Percentiles rank a stretch among this genome's conserved stretches.
Evolutionary conservation across 2,329 filamentous ascomycete genomes (phyloP).

Genomic region (Fusarium sp.): DNA sequence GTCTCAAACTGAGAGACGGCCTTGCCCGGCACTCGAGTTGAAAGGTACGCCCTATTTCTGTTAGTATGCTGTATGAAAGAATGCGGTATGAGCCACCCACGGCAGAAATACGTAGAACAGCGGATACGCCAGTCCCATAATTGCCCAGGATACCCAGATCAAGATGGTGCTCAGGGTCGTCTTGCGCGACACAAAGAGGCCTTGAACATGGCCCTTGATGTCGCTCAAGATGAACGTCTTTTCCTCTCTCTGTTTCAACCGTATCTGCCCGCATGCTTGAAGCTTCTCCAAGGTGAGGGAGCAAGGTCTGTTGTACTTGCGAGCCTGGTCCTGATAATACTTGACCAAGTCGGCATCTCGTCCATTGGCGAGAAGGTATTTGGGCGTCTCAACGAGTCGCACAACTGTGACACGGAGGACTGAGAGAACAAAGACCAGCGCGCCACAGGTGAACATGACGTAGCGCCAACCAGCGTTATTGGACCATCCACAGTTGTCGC

Average conservation of each 20-base stretch:
- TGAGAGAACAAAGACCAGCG: conserved; percentile 17
- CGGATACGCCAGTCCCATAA: conserved; percentile 82
- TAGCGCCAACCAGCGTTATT: conserved; percentile 27
- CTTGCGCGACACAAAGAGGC: conserved; percentile 23
- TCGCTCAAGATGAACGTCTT: conserved; percentile 1
- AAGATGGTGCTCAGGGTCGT: conserved; percentile 25
- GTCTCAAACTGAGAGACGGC: conserved; percentile 8
- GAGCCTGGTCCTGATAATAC: conserved; percentile 14
- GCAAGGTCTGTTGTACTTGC: conserved; percentile 17
- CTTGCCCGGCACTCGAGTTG: not conserved
- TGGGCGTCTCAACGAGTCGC: conserved; percentile 18
- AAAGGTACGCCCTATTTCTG: conserved; percentile 10
- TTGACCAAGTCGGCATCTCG: conserved; percentile 17
- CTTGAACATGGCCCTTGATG: not conserved
- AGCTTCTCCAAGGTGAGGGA: conserved; percentile 19
- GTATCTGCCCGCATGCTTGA: conserved; percentile 46
- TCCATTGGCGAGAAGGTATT: conserved; percentile 10
- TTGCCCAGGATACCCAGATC: conserved; percentile 45
- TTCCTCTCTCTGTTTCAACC: conserved; percentile 52
- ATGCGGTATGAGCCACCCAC: not conserved
- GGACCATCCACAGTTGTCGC: not conserved
- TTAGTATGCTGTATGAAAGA: not conserved
- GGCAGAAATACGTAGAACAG: conserved; percentile 74
- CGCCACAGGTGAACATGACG: conserved; percentile 33
- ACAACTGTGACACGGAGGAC: conserved; percentile 21